Evolutionary conservation across 139 green algal species (phyloP), one percentile per base, ranked within the genome.

Genomic region (Pseudopediastrum boryanum): DNA sequence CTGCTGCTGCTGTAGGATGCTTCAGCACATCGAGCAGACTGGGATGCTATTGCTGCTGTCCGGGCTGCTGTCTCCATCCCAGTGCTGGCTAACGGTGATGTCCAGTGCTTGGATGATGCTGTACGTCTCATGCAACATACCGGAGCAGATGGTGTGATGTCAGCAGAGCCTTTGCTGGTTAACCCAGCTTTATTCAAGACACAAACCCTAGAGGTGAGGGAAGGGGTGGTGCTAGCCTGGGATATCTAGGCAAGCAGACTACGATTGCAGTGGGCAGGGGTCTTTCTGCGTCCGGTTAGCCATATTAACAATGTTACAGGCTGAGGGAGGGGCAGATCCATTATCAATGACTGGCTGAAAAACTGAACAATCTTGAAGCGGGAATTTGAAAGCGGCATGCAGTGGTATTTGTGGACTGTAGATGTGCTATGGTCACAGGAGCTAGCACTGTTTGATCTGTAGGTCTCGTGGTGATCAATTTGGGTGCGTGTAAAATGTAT

Each of bases 11-110:
- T 12, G 39, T 68, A 78, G 56, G 44, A 74, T 58, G 58, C 42
- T 23, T 59, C 67, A 25, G 84, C 63, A 4, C 29, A 68, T 5
- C 84, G 87, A 4, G 93, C 94, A 0, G 89, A 98, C 84, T 98
- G 94, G 94, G 84, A 92, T 25, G 81, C 85, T 35, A 97, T 97
- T 83, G 87, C 85, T 56, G 90, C 90, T 10, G 88, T 93, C 10
- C 89, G 90, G 65, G 25, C 72, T 70, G 89, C 85, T 64, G 27
- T 77, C 35, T 46, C 46, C 23, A 86, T 98, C 29, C 94, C 94
- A 0, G 93, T 97, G 71, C 87, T 98, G 39, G 93, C 88, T 44
- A 98, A 98, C 81, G 94, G 94, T 77, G 95, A 98, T 85, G 90
- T 98, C 50, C 86, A 83, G 29, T 84, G 77, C 70, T 72, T 93